A percentile compares a stretch with the other conserved stretches of the same genome.
These are phyloP conservation scores for Rhodotorula sp. DNA, from an alignment of 1,284 basidiomycete genomes.

Conservation along the genomic window DNA sequence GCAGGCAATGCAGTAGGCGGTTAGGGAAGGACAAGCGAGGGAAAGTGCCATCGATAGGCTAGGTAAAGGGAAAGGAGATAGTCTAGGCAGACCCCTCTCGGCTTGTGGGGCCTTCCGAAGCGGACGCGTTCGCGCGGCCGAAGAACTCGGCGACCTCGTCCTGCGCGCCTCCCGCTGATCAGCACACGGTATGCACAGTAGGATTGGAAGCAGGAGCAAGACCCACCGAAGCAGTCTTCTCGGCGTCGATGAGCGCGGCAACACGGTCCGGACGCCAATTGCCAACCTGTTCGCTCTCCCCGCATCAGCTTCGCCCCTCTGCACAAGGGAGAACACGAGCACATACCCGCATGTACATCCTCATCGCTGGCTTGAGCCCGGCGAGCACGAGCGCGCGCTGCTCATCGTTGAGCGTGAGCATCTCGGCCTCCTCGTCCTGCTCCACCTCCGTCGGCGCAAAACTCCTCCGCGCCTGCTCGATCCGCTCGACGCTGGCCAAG, in stretches of 20 bases:
- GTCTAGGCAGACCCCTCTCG: neutral
- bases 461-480: neutral
- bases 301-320: neutral
- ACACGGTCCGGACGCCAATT: neutral
- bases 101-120: neutral
- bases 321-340: too few species aligned
- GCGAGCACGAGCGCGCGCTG: conserved; percentile 23
- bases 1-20: too few species aligned
- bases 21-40: too few species aligned
- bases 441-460: neutral
- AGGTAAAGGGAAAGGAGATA: too few species aligned
- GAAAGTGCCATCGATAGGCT: too few species aligned
- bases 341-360: conserved; percentile 26
- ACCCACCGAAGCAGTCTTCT: conserved; percentile 9
- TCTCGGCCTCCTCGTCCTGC: neutral
- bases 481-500: neutral
- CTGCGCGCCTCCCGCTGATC: neutral
- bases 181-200: neutral
- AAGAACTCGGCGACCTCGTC: conserved; percentile 7
- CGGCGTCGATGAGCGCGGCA: conserved; percentile 5
- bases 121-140: neutral
- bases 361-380: conserved; percentile 12
- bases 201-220: too few species aligned
- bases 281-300: neutral
- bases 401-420: neutral